Evolutionary conservation across 495 filamentous ascomycete genomes (phyloP), one percentile per base, ranked within the genome.

Genomic region (Talaromyces proteolyticus): DNA sequence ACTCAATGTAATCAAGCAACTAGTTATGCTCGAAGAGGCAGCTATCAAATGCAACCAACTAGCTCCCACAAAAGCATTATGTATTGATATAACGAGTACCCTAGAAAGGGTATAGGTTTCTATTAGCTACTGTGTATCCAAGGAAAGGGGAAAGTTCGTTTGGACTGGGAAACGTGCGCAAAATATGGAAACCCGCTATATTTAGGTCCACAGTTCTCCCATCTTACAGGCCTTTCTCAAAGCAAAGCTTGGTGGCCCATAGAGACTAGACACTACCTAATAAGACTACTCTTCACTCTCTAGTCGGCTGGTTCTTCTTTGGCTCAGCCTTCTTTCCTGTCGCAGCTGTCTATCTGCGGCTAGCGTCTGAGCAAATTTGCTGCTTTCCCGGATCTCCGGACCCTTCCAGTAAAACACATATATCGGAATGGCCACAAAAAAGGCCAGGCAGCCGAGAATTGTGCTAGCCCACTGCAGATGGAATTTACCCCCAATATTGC

Each of bases 391-490:
- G 19, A 73, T 65, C 36, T 52, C 45, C 19, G 67, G 66, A 2
- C 70, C 70, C 42, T 71, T 66, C 53, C 58, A 60, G 52, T 72
- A 75, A 48, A 74, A 66, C 21, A 72, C 51, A 43, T 70, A 73
- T 18, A 73, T 65, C 0, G 70, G 64, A 20, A 66, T 61, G 5
- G 61, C 64, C 7, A 73, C 67, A 1, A 68, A 17, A 3, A 69
- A 38, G 1, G 62, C 64, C 1, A 72, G 11, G 39, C 51, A 64
- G 0, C 59, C 68, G 0, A 73, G 57, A n/a, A 72, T 59, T 0
- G 61, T 69, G 4, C 58, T 56, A 8, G 63, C 63, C 48, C 62
- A 70, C 34, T 61, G 55, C 2, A 70, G 55, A 29, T 57, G 53
- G 48, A 49, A 52, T 38, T 47, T 56, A 22, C 50, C 49, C 37